Evolutionary conservation across 169 alveolate species (phyloP).

Genomic region (Fabrea salina): DNA sequence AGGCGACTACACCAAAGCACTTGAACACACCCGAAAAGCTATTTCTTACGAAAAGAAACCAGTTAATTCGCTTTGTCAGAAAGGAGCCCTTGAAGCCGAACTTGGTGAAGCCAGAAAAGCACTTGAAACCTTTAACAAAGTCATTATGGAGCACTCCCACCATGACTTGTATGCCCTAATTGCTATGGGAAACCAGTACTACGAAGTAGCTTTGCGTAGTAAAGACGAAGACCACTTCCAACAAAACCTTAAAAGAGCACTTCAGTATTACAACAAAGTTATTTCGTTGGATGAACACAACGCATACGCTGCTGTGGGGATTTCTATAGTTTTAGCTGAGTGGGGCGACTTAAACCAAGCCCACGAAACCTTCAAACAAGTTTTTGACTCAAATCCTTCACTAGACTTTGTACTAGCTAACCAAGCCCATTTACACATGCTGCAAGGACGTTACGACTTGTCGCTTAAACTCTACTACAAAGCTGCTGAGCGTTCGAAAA

Average conservation of each 20-base stretch:
- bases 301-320: constrained; percentile 31
- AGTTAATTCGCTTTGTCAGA: constrained; percentile 13
- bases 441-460: constrained; percentile 17
- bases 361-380: constrained; percentile 30
- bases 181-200: constrained; percentile 19
- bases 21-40: constrained; percentile 22
- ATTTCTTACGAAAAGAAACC: constrained; percentile 19
- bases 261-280: constrained; percentile 28
- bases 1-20: constrained; percentile 11
- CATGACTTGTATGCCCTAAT: constrained; percentile 32
- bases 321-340: constrained; percentile 19
- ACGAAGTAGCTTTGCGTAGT: neutral
- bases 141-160: constrained; percentile 17
- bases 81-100: constrained; percentile 20
- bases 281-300: constrained; percentile 17
- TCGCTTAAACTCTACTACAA: constrained; percentile 14
- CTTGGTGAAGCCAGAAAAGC: constrained; percentile 33
- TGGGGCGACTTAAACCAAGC: constrained; percentile 19
- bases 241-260: neutral
- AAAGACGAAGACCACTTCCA: neutral
- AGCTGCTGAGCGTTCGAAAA: neutral
- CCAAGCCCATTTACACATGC: neutral
- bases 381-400: neutral
- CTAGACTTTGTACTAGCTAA: neutral
- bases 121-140: constrained; percentile 15